phyloP scores from a whole-genome alignment of 768 basidiomycete species.

The Rhodotorula sphaerocarpa region DNA sequence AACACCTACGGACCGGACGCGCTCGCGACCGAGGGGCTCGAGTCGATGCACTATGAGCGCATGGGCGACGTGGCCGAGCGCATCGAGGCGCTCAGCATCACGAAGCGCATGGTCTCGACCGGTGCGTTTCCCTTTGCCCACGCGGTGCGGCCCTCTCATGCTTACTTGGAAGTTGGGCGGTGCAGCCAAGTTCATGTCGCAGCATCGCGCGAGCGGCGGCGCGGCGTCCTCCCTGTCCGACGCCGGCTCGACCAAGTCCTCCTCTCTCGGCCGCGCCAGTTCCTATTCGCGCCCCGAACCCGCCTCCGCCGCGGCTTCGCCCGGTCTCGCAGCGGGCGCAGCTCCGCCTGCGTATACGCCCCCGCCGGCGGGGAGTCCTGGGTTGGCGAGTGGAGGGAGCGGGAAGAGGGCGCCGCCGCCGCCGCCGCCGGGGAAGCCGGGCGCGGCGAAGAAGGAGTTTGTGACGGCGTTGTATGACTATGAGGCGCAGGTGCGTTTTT shows the following conservation, averaged over 20 bases:
- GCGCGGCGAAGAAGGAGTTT: conserved; percentile 49
- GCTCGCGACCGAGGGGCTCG: conserved; percentile 46
- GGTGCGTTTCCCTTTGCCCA: conserved; percentile 51
- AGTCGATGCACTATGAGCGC: conserved; percentile 73
- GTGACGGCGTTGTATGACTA: conserved; percentile 95
- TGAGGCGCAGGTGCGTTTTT: conserved; percentile 48
- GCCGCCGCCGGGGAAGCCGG: conserved; percentile 38
- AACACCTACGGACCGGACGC: conserved; percentile 67
- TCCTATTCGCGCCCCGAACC: conserved; percentile 39
- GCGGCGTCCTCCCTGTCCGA: conserved; percentile 10
- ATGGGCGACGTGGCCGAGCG: conserved; percentile 72
- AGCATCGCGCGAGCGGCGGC: conserved; percentile 30
- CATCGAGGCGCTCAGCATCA: conserved; percentile 50
- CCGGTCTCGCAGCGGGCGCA: conserved; percentile 17
- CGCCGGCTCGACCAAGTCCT: conserved; percentile 1
- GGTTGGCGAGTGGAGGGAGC: no score
- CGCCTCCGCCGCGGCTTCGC: conserved; percentile 32
- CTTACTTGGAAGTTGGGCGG: no score
- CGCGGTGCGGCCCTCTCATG: background rate
- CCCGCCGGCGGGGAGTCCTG: conserved; percentile 40
- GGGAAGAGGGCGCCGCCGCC: conserved; percentile 37
- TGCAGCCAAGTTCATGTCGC: conserved; percentile 29
- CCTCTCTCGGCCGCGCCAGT: conserved; percentile 48
- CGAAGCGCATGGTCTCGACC: conserved; percentile 73
- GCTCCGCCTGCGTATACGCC: conserved; percentile 53